Evolutionary conservation across 2,329 filamentous ascomycete species (phyloP).

Genomic region (Fonsecaea erecta): DNA sequence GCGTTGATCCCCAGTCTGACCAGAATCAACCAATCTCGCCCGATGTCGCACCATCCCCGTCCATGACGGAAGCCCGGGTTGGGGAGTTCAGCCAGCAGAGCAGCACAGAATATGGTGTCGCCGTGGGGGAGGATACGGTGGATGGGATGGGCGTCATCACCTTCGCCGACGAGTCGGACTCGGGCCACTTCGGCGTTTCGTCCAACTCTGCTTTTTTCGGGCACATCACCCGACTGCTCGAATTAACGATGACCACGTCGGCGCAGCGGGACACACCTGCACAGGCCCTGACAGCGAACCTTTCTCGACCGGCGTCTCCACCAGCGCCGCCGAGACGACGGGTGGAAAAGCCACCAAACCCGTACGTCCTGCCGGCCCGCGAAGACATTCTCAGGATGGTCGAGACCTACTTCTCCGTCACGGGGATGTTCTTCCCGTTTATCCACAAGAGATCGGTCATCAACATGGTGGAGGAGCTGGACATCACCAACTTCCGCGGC

Average conservation of each 20-base stretch:
- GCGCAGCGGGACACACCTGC: neutral
- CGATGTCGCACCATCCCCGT: neutral
- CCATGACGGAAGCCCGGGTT: neutral
- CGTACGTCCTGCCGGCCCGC: constrained; percentile 5
- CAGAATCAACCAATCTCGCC: neutral
- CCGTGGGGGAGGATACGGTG: constrained; percentile 35
- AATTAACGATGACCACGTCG: neutral
- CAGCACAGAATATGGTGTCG: neutral
- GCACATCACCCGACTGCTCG: constrained; percentile 20
- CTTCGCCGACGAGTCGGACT: constrained; percentile 45
- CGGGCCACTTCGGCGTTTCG: constrained; percentile 22
- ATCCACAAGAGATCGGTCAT: neutral
- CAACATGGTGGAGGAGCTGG: constrained; percentile 10
- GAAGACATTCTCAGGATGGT: neutral
- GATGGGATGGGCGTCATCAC: constrained; percentile 44
- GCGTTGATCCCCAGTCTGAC: neutral
- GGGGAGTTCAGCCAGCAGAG: neutral
- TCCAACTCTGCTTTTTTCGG: constrained; percentile 42
- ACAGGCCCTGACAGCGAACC: neutral
- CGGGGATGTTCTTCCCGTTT: constrained; percentile 10
- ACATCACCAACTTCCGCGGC: constrained; percentile 2
- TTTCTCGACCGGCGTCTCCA: constrained; percentile 6
- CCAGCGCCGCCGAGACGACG: neutral
- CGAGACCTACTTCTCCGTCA: constrained; percentile 11
- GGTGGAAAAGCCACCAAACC: neutral